Conservation (phyloP, 1,284 basidiomycete species). For the Boletus hoseneyae region DNA sequence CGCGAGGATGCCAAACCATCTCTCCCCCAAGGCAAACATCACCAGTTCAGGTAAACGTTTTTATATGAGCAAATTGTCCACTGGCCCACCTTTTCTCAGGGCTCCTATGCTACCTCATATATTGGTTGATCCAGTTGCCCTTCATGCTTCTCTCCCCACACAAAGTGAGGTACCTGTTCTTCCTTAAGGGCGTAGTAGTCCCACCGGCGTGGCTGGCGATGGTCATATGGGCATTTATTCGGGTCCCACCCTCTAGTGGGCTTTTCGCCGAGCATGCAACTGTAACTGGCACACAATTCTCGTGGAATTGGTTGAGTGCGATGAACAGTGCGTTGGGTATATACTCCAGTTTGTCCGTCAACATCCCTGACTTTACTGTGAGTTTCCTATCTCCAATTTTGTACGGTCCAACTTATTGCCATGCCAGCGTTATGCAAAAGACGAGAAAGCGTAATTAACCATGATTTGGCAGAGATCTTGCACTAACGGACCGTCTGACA, state of each 20-base stretch:
- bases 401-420: slow-evolving; percentile 1
- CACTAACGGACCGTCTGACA: slow-evolving; percentile 20
- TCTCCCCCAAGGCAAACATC: slow-evolving; percentile 51
- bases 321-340: slow-evolving; percentile 55
- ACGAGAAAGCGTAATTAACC: slow-evolving; percentile 30
- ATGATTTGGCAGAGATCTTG: neutral
- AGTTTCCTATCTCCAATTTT: slow-evolving; percentile 12
- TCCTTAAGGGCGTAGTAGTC: slow-evolving; percentile 57
- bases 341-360: slow-evolving; percentile 51
- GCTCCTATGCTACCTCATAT: slow-evolving; percentile 60
- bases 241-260: slow-evolving; percentile 45
- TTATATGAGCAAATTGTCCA: neutral
- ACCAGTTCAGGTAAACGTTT: slow-evolving; percentile 45
- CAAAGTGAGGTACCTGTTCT: slow-evolving; percentile 58
- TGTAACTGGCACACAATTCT: slow-evolving; percentile 33
- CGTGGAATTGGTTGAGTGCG: slow-evolving; percentile 55
- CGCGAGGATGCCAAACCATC: slow-evolving; percentile 50
- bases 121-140: slow-evolving; percentile 63
- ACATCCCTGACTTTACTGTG: slow-evolving; percentile 58
- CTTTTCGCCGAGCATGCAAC: slow-evolving; percentile 41
- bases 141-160: slow-evolving; percentile 64
- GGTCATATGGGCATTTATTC: slow-evolving; percentile 59
- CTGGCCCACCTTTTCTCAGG: slow-evolving; percentile 24
- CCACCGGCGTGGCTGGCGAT: slow-evolving; percentile 57
- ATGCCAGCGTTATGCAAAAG: slow-evolving; percentile 29